Evolutionary conservation across 441 rosid species (phyloP), one percentile per base, ranked within the genome.

Genomic region (Euphorbia corollata): DNA sequence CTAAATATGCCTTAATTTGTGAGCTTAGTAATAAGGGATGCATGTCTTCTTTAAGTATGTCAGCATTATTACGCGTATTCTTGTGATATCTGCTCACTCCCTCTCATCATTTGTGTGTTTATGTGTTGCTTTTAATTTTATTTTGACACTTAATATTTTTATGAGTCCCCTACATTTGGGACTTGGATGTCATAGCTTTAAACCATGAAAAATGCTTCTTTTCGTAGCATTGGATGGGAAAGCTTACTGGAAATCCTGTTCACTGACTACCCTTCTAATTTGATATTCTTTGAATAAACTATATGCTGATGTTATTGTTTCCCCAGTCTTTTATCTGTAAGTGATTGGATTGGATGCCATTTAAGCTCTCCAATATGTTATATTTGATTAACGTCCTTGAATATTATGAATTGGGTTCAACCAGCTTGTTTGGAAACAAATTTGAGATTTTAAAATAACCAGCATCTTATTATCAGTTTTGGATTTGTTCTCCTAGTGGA

Each of bases 301-400:
- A 4, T 27, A n/a, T 24, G 16, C 56, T 61, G 45, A 62, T 41
- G 4, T 62, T 43, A 13, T 41, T 24, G n/a, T 41, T 8, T 45
- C 19, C 32, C 39, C 24, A 45, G 47, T 41, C 47, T 8, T 11
- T 41, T 41, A 3, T 45, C 38, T 43, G 66, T 23, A 45, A 63
- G 54, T 64, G 43, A 50, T 64, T 64, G 41, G 43, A 50, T 64
- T 45, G 32, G 41, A 30, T 8, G 23, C 30, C 30, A 12, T 24
- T 50, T 41, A 4, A 16, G 58, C n/a, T 1, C 20, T 30, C 13
- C 20, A 18, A 16, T 30, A 24, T 63, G 11, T 43, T 18, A 61
- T 43, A 16, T 50, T 64, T 50, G 10, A 11, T 22, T 32, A 16
- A 10, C 9, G 59, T 9, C 27, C 54, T 64, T 65, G 56, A n/a